These are phyloP conservation scores for Penstemon eatonii DNA, from an alignment of 257 asterid species.

Conservation along the genomic window DNA sequence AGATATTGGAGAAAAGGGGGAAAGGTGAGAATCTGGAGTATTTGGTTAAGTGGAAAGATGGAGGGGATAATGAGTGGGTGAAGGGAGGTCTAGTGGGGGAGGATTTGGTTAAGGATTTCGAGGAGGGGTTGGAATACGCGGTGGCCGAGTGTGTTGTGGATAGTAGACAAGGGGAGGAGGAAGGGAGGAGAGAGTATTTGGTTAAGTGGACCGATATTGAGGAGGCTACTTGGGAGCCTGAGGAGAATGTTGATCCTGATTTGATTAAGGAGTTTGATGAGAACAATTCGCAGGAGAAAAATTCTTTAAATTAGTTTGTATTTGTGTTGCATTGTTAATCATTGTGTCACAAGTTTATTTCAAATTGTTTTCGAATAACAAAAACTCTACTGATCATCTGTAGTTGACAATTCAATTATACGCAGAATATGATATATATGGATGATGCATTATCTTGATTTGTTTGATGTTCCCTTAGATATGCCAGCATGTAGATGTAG, in stretches of 20 bases:
- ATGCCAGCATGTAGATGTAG: too few species aligned
- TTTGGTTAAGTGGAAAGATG: conserved; percentile 84
- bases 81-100: conserved; percentile 56
- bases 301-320: neutral
- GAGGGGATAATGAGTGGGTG: conserved; percentile 87
- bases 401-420: too few species aligned
- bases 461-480: too few species aligned
- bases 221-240: conserved; percentile 90
- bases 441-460: too few species aligned
- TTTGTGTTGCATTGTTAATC: neutral
- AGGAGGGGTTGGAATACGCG: conserved; percentile 88
- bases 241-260: conserved; percentile 78
- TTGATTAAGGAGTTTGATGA: conserved; percentile 50
- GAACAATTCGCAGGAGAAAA: neutral
- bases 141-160: conserved; percentile 73
- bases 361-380: too few species aligned
- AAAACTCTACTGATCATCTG: neutral
- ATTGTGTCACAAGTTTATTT: neutral
- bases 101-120: conserved; percentile 76
- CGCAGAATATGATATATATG: too few species aligned
- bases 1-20: conserved; percentile 82
- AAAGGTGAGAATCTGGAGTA: conserved; percentile 73
- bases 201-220: conserved; percentile 89
- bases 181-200: conserved; percentile 62
- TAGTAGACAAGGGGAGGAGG: conserved; percentile 43